Evolutionary conservation across 179 eudicot species (phyloP).

Genomic region (Carnegiea gigantea): DNA sequence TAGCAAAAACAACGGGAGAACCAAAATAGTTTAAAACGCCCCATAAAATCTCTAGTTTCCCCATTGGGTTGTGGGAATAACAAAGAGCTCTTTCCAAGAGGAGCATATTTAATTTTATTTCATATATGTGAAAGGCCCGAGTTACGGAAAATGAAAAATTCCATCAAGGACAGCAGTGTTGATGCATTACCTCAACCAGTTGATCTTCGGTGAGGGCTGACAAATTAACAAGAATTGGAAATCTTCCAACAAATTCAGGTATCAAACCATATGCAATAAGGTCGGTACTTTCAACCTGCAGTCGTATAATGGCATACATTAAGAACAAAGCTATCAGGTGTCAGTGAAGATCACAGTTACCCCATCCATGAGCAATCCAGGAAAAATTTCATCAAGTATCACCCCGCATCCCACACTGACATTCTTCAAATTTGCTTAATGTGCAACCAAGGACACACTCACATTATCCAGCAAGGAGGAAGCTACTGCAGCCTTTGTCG

Average conservation of each 20-base stretch:
- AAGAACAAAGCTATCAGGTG: not conserved
- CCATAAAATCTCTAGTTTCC: not conserved
- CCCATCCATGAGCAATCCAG: not conserved
- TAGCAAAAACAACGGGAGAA: not conserved
- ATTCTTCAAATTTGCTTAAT: not conserved
- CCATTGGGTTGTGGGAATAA: not conserved
- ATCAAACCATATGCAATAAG: constrained; percentile 94
- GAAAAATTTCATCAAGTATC: not conserved
- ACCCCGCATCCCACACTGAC: not conserved
- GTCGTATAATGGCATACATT: constrained; percentile 1
- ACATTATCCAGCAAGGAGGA: constrained; percentile 89
- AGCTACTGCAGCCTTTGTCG: constrained; percentile 68
- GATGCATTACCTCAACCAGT: constrained; percentile 75
- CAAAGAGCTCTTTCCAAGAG: not conserved
- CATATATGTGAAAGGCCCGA: too few species aligned
- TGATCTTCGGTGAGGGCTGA: constrained; percentile 90
- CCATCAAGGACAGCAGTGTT: constrained; percentile 1
- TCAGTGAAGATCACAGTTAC: not conserved
- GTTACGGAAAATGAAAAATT: not conserved
- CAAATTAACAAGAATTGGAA: constrained; percentile 91
- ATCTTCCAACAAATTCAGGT: constrained; percentile 98
- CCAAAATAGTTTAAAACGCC: not conserved
- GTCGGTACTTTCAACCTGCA: constrained; percentile 95
- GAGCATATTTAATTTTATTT: not conserved
- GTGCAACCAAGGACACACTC: constrained; percentile 30